Conservation (phyloP, 345 rosid genomes). For the Salix viminalis region DNA sequence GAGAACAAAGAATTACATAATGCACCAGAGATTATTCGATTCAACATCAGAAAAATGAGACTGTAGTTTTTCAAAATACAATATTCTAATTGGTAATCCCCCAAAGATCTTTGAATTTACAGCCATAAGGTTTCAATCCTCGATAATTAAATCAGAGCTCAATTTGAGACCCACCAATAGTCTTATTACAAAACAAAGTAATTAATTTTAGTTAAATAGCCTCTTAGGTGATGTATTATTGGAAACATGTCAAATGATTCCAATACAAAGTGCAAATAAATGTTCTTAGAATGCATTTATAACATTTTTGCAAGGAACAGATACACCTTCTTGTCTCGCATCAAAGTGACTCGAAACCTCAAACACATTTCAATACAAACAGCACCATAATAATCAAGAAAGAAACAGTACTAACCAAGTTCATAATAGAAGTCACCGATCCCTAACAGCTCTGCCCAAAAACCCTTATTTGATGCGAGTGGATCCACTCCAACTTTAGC, state of each 20-base stretch:
- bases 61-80: background rate
- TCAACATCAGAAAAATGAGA: background rate
- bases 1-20: background rate
- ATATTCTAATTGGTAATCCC: background rate
- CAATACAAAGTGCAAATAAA: background rate
- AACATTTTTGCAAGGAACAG: background rate
- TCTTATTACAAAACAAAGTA: background rate
- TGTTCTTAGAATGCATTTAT: background rate
- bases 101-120: background rate
- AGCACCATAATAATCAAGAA: background rate
- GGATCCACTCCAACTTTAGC: conserved; percentile 98
- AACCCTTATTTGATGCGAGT: conserved; percentile 84
- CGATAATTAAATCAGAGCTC: background rate
- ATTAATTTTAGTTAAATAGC: background rate
- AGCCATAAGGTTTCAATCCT: background rate
- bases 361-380: background rate
- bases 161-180: background rate
- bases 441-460: conserved; percentile 96
- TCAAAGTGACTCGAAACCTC: background rate
- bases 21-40: background rate
- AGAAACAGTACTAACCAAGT: conserved; percentile 47
- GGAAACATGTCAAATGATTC: background rate
- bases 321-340: background rate
- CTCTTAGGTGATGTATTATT: background rate
- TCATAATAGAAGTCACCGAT: conserved; percentile 97